Base-by-base conservation (phyloP, 495 filamentous ascomycete genomes). In the Penicillium waksmanii region DNA sequence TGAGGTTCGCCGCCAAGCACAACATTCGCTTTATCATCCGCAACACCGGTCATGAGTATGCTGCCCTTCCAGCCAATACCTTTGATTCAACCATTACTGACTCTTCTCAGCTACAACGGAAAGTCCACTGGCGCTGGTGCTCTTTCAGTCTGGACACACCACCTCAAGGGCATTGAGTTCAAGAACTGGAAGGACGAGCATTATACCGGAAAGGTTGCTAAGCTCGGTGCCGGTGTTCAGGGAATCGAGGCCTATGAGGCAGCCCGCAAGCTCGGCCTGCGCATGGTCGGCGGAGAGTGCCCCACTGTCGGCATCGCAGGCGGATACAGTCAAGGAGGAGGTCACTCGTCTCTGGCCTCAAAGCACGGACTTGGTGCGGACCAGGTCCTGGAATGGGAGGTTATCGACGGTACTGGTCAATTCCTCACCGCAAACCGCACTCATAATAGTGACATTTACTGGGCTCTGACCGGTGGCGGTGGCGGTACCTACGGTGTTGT, bases 401-500 rank as follows among this genome's bases (percentile, higher is more conserved):
- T 88, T 0, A 80, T 89, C 5, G 84, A 81, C 1, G 72, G 74
- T 0, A 63, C 48, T 2, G 85, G 87, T 1, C 56, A 56, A 25
- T 48, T 82, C 15, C 55, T 86, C 5, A 78, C 68, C 0, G 81
- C 79, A 1, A 83, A 81, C 33, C 79, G 50, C 72, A 68, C 50
- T 64, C 1, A 81, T 51, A 80, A 88, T 53, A 23, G 69, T 0
- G 87, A 89, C 58, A 63, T 89, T 3, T 89, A 85, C 67, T 89
- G 84, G 85, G 87, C 87, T 2, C 72, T 88, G 53, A 72, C 80
- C n/a, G 87, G 87, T 0, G 86, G 87, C 8, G 86, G 86, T 15
- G 84, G 78, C 13, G 83, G 83, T 11, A 85, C 83, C 1, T 88
- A 83, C 35, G 86, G 82, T 9, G 77, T 87, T 34, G 73, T 88